Percentiles rank a stretch among this genome's conserved stretches.
phyloP scores from a whole-genome alignment of 768 basidiomycete genomes.

The Leucogyrophana mollusca region DNA sequence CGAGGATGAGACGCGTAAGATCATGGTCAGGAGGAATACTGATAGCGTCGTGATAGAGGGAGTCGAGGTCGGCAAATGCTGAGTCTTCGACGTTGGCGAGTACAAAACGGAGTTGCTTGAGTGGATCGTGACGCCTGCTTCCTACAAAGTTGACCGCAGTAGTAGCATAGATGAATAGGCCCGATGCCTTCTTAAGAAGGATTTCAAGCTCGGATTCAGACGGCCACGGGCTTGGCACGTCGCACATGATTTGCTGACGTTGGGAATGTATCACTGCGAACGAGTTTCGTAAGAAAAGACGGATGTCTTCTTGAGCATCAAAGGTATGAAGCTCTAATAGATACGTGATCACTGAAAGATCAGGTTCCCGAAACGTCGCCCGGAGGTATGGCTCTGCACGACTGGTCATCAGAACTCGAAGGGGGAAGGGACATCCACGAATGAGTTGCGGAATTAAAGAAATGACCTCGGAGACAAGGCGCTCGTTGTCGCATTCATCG shows the following conservation, averaged over 20 bases:
- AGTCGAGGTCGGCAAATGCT: slow-evolving; percentile 14
- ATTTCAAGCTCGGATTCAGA: slow-evolving; percentile 13
- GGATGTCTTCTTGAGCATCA: slow-evolving; percentile 12
- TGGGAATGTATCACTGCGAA: slow-evolving; percentile 7
- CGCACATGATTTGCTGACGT: background rate
- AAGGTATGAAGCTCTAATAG: slow-evolving; percentile 19
- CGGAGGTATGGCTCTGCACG: background rate
- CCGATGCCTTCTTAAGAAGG: slow-evolving; percentile 6
- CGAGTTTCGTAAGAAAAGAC: slow-evolving; percentile 10
- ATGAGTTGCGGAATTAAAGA: slow-evolving; percentile 18
- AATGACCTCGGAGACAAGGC: slow-evolving; percentile 11
- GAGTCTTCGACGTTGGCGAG: slow-evolving; percentile 10
- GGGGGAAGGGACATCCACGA: background rate
- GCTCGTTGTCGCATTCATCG: slow-evolving; percentile 11
- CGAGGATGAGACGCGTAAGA: slow-evolving; percentile 13
- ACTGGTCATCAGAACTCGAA: background rate
- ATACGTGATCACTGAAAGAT: slow-evolving; percentile 2
- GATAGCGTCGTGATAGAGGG: slow-evolving; percentile 14
- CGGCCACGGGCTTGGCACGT: slow-evolving; percentile 8
- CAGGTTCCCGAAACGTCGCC: slow-evolving; percentile 4
- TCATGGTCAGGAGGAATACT: slow-evolving; percentile 15
- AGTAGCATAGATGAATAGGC: slow-evolving; percentile 14
- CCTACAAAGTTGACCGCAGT: slow-evolving; percentile 14
- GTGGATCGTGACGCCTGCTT: slow-evolving; percentile 12
- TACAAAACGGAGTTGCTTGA: slow-evolving; percentile 10